Base-by-base conservation (phyloP, 2,329 filamentous ascomycete species). In the Eutypa lata region DNA sequence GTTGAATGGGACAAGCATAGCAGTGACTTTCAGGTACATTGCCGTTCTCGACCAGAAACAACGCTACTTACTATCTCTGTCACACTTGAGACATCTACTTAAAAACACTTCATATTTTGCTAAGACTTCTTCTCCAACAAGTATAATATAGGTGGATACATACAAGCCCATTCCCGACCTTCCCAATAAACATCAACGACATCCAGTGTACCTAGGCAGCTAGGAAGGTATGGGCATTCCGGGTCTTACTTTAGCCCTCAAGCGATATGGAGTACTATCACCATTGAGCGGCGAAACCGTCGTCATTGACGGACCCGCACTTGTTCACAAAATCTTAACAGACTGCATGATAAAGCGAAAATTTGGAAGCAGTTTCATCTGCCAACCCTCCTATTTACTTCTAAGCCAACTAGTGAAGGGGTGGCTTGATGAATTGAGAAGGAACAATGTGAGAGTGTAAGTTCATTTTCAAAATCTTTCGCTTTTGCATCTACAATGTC, bases 241-340 rank as follows among this genome's bases (percentile, higher is more conserved):
- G 40, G 76, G 78, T 57, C 71, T 89, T 5, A 76, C 76, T 45
- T 68, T 73, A 14, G 76, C 78, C 48, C 68, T 88, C 43, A 71
- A 77, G 54, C 78, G 78, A 0, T 84, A 80, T 65, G 77, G 79
- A 2, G 67, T 71, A 26, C 62, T 69, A 18, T 68, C 66, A 7
- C 59, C 65, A 11, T 69, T 88, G 2, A 60, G 67, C 38, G 68
- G 70, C 24, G 65, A 75, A 38, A 62, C 62, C 6, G 70, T 80
- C 19, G 77, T 83, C 44, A 83, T 96, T 52, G 91, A 96, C 66
- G 91, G 91, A 0, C 91, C 91, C 4, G 86, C 84, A 2, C 73
- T 96, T 24, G 89, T 90, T 1, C 88, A 93, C 66, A 81, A 90
- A 67, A 75, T 92, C 40, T 84, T 88, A 55, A 74, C 83, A 48